Evolutionary conservation across 2,329 filamentous ascomycete species (phyloP).

Genomic region (Xylaria sp.): DNA sequence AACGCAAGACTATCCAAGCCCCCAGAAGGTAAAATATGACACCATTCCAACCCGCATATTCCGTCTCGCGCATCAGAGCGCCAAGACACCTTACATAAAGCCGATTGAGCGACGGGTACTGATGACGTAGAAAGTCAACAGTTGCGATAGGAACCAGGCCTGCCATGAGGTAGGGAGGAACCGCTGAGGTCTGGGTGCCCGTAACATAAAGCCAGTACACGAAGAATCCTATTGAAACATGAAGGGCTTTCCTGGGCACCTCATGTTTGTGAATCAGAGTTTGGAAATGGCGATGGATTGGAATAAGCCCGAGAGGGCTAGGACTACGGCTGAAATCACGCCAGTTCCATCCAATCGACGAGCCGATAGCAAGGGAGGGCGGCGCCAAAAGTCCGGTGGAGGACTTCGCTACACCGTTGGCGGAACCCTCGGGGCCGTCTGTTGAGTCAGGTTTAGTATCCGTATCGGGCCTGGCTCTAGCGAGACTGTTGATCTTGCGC

Average conservation of each 20-base stretch:
- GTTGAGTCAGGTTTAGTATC: slow-evolving; percentile 41
- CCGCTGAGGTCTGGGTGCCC: slow-evolving; percentile 75
- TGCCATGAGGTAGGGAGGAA: slow-evolving; percentile 83
- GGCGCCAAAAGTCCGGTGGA: slow-evolving; percentile 75
- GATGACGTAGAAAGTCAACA: slow-evolving; percentile 82
- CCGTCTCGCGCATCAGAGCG: slow-evolving; percentile 94
- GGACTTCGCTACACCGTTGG: slow-evolving; percentile 33
- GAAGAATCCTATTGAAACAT: slow-evolving; percentile 96
- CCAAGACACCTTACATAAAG: slow-evolving; percentile 85
- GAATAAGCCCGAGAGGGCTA: slow-evolving; percentile 90
- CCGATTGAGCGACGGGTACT: slow-evolving; percentile 79
- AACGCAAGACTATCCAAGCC: slow-evolving; percentile 82
- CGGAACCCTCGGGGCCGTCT: slow-evolving; percentile 29
- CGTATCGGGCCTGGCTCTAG: slow-evolving; percentile 50
- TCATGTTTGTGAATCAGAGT: slow-evolving; percentile 95
- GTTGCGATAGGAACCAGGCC: slow-evolving; percentile 83
- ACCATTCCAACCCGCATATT: slow-evolving; percentile 92
- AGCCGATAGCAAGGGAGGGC: slow-evolving; percentile 57
- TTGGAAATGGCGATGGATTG: slow-evolving; percentile 90
- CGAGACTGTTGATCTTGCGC: slow-evolving; percentile 59
- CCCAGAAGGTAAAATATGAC: slow-evolving; percentile 97
- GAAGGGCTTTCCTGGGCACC: slow-evolving; percentile 89
- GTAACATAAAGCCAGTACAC: slow-evolving; percentile 84
- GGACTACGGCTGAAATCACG: slow-evolving; percentile 89
- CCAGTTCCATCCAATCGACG: slow-evolving; percentile 70